phyloP scores from a whole-genome alignment of 1,139 yeast species.

The Blastobotrys proliferans region DNA sequence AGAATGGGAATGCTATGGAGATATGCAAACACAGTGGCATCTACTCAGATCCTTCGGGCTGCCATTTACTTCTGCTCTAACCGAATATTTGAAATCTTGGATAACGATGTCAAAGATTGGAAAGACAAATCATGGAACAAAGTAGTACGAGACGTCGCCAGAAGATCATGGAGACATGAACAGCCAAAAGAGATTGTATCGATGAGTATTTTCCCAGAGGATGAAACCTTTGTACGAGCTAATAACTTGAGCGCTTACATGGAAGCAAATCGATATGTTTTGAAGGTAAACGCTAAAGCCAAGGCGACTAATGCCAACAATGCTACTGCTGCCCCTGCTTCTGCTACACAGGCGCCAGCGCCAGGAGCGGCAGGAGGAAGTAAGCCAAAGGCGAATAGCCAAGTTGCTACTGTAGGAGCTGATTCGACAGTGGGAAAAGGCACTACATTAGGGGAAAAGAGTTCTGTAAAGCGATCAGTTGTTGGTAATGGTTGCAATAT shows the following conservation, averaged over 20 bases:
- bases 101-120: conserved; percentile 17
- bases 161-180: conserved; percentile 88
- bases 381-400: conserved; percentile 15
- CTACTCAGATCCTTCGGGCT: conserved; percentile 72
- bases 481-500: conserved; percentile 72
- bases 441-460: conserved; percentile 64
- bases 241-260: conserved; percentile 76
- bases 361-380: conserved; percentile 1
- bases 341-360: not conserved
- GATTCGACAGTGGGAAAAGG: conserved; percentile 72
- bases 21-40: conserved; percentile 70
- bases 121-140: conserved; percentile 52
- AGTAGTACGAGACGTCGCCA: conserved; percentile 77
- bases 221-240: conserved; percentile 64
- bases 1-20: conserved; percentile 90
- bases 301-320: conserved; percentile 18
- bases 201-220: conserved; percentile 6
- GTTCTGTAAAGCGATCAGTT: conserved; percentile 80
- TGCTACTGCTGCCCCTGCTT: conserved; percentile 8
- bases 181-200: conserved; percentile 20
- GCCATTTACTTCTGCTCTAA: conserved; percentile 72
- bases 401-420: conserved; percentile 71
- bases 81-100: conserved; percentile 45
- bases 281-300: conserved; percentile 46
- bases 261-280: conserved; percentile 83